Percentiles rank a stretch among this genome's conserved stretches.
phyloP scores from a whole-genome alignment of 2,329 filamentous ascomycete genomes.

The Cercospora citrullina region DNA sequence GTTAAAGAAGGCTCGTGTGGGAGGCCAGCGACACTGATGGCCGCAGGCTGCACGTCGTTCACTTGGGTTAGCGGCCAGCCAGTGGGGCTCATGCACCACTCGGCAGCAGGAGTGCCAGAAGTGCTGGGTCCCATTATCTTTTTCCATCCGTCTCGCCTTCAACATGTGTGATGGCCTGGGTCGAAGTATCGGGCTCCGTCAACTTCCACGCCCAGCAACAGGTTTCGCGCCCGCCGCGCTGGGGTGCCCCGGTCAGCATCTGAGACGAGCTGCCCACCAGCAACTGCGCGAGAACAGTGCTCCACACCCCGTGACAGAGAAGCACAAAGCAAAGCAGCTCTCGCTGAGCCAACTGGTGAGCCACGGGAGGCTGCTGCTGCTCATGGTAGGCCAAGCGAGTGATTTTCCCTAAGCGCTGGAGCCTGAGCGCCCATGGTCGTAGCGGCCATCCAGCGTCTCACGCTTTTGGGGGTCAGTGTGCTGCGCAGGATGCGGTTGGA shows the following conservation, averaged over 20 bases:
- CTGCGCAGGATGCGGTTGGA: conserved; percentile 4
- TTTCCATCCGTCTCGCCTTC: too few relatives aligned
- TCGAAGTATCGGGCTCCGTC: background rate
- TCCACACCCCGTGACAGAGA: background rate
- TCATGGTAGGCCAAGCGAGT: conserved; percentile 13
- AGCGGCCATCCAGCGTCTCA: conserved; percentile 4
- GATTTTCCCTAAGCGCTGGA: conserved; percentile 16
- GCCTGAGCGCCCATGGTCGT: background rate
- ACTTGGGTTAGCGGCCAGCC: too few relatives aligned
- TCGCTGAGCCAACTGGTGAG: background rate
- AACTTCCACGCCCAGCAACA: background rate
- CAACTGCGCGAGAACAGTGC: background rate
- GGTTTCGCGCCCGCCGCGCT: background rate
- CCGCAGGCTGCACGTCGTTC: too few relatives aligned
- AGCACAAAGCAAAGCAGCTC: background rate
- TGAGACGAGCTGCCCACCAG: conserved; percentile 11
- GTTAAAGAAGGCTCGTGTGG: conserved; percentile 4
- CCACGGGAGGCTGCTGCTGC: background rate
- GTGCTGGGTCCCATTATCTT: too few relatives aligned
- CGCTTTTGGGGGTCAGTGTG: background rate
- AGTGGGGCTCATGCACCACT: too few relatives aligned
- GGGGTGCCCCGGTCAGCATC: background rate
- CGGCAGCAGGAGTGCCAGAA: too few relatives aligned
- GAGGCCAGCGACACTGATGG: too few relatives aligned
- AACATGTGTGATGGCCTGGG: background rate